Percentiles rank a stretch among this genome's conserved stretches.
These are phyloP conservation scores for Globisporangium yorkense DNA, from an alignment of 352 stramenopile genomes.

Conservation along the genomic window DNA sequence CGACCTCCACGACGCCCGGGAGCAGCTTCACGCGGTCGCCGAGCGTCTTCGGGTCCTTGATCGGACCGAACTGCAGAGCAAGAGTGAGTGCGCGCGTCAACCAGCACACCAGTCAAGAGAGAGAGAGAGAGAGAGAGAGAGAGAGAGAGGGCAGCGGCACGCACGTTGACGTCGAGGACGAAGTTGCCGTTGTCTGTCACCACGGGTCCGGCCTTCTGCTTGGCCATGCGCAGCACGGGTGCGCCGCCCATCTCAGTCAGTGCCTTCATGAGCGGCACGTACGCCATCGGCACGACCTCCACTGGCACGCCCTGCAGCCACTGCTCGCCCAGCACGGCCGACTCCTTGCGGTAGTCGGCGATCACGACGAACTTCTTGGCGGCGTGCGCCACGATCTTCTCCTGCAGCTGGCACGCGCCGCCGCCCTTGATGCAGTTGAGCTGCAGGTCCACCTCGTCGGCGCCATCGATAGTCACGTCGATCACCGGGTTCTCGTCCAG, in stretches of 20 bases:
- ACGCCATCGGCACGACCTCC: constrained; percentile 97
- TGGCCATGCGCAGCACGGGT: constrained; percentile 76
- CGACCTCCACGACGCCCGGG: constrained; percentile 85
- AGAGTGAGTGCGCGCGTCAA: no score
- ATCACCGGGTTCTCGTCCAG: constrained; percentile 85
- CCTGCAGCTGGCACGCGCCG: constrained; percentile 92
- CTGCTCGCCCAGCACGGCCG: constrained; percentile 73
- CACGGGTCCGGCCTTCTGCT: constrained; percentile 92
- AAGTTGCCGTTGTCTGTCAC: constrained; percentile 97
- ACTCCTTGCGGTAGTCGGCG: constrained; percentile 93
- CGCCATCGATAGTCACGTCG: constrained; percentile 98
- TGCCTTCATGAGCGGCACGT: constrained; percentile 90
- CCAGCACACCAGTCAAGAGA: neutral
- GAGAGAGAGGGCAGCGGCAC: neutral
- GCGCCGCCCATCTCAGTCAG: constrained; percentile 49
- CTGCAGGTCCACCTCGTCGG: constrained; percentile 95
- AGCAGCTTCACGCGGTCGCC: constrained; percentile 72
- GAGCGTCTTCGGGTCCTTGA: constrained; percentile 61
- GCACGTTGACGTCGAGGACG: constrained; percentile 79
- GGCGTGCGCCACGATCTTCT: constrained; percentile 92
- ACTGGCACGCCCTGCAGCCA: constrained; percentile 92
- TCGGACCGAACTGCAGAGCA: constrained; percentile 50
- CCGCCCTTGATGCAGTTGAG: constrained; percentile 98
- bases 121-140: no score
- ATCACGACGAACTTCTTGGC: constrained; percentile 98